These are phyloP conservation scores for Yamadazyma laniorum DNA, from an alignment of 805 yeast species.

Conservation along the genomic window DNA sequence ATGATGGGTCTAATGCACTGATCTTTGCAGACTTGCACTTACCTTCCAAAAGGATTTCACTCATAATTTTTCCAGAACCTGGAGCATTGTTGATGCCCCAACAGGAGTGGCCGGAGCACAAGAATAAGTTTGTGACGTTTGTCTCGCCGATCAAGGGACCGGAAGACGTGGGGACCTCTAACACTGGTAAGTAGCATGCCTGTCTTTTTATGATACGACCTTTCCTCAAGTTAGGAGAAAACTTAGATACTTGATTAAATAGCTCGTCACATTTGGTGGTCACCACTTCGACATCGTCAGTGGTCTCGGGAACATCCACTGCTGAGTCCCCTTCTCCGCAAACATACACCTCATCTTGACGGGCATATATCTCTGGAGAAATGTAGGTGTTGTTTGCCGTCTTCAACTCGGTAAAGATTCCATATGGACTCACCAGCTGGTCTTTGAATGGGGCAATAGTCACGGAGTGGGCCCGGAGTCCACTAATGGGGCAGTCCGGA, in stretches of 20 bases:
- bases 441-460: conserved; percentile 79
- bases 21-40: conserved; percentile 74
- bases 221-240: conserved; percentile 64
- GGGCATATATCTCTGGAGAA: conserved; percentile 91
- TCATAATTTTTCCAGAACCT: conserved; percentile 90
- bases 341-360: conserved; percentile 92
- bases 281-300: conserved; percentile 89
- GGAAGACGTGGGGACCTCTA: conserved; percentile 86
- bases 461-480: conserved; percentile 92
- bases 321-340: conserved; percentile 96
- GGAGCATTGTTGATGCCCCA: conserved; percentile 99
- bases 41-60: conserved; percentile 86
- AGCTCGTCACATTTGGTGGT: conserved; percentile 85
- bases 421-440: conserved; percentile 79
- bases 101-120: conserved; percentile 95
- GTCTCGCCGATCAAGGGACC: conserved; percentile 97
- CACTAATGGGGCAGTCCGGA: conserved; percentile 92
- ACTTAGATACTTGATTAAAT: conserved; percentile 73
- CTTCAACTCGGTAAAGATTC: conserved; percentile 88
- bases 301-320: conserved; percentile 88
- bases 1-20: conserved; percentile 77
- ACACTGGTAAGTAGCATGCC: conserved; percentile 93
- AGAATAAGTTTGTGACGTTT: conserved; percentile 69
- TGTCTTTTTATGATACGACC: conserved; percentile 82
- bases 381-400: conserved; percentile 67